These are phyloP conservation scores for Colletotrichum euphorbiae DNA, from an alignment of 2,329 filamentous ascomycete genomes.

Conservation along the genomic window DNA sequence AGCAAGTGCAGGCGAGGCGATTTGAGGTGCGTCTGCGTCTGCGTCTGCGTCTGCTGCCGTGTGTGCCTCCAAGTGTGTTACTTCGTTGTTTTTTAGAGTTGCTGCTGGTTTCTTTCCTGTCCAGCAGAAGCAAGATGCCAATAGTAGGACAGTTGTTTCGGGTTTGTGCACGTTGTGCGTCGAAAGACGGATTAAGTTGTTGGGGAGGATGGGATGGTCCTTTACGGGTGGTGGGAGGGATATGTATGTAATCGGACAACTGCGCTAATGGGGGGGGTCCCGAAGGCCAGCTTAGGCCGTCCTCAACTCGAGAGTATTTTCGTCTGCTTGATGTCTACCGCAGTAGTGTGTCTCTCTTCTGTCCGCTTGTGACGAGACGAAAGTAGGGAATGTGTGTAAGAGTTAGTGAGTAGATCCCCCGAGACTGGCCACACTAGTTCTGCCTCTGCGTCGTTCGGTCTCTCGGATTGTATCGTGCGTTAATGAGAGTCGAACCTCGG, in stretches of 20 bases:
- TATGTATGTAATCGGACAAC: constrained; percentile 39
- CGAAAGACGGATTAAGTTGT: constrained; percentile 37
- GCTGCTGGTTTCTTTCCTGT: constrained; percentile 35
- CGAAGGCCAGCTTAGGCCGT: constrained; percentile 32
- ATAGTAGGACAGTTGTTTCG: constrained; percentile 39
- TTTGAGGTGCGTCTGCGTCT: constrained; percentile 2
- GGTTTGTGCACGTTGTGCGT: constrained; percentile 38
- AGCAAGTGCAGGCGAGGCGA: constrained; percentile 12
- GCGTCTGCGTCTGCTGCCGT: not conserved
- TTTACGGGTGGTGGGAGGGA: constrained; percentile 27
- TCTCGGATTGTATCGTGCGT: constrained; percentile 38
- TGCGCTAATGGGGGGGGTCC: constrained; percentile 26
- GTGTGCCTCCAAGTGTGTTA: not conserved
- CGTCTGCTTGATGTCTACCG: not conserved
- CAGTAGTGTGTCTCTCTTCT: constrained; percentile 10
- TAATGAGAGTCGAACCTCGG: constrained; percentile 35
- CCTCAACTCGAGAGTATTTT: not conserved
- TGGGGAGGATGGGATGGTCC: constrained; percentile 36
- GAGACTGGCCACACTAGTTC: constrained; percentile 17
- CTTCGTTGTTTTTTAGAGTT: constrained; percentile 28
- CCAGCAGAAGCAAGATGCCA: constrained; percentile 39
- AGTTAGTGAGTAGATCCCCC: constrained; percentile 25
- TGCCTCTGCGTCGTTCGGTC: constrained; percentile 31
- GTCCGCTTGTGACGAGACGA: constrained; percentile 19
- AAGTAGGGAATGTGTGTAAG: constrained; percentile 6